These are phyloP conservation scores for Powellomyces hirtus DNA, from an alignment of 192 early-diverging fungal species.

Conservation along the genomic window DNA sequence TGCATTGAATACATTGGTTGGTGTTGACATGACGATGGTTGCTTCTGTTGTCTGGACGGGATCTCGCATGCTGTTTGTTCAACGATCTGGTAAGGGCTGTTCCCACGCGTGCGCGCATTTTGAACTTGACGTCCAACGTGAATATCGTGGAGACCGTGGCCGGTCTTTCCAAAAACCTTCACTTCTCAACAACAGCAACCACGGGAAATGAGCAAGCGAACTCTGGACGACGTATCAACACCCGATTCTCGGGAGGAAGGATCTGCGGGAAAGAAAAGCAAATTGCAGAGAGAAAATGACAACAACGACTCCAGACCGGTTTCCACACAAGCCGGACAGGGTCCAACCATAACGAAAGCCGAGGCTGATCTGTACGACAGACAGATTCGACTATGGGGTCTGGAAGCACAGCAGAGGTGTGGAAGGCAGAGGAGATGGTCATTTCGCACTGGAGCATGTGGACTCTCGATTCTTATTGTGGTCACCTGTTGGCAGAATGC, in stretches of 20 bases:
- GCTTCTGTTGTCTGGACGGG: no score
- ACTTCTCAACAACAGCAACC: no score
- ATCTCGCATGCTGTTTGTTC: no score
- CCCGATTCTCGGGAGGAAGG: not conserved
- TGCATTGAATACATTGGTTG: no score
- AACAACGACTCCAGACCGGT: not conserved
- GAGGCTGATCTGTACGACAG: conserved; percentile 94
- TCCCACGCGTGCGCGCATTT: no score
- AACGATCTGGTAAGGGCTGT: no score
- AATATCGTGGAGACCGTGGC: no score
- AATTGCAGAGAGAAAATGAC: not conserved
- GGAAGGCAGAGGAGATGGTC: not conserved
- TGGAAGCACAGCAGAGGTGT: conserved; percentile 86
- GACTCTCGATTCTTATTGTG: not conserved
- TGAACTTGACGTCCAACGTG: no score
- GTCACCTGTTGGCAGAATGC: conserved; percentile 56
- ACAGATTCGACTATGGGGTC: conserved; percentile 96
- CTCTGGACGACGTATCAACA: not conserved
- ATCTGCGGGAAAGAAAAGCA: not conserved
- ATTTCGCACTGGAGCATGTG: not conserved
- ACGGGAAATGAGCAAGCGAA: not conserved
- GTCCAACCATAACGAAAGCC: conserved; percentile 48
- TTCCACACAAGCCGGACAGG: not conserved
- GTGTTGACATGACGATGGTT: no score
- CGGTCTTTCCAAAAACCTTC: no score